Evolutionary conservation across 106 monocot genomes (phyloP), one percentile per base, ranked within the genome.

Genomic region (Dendrobium catenatum): DNA sequence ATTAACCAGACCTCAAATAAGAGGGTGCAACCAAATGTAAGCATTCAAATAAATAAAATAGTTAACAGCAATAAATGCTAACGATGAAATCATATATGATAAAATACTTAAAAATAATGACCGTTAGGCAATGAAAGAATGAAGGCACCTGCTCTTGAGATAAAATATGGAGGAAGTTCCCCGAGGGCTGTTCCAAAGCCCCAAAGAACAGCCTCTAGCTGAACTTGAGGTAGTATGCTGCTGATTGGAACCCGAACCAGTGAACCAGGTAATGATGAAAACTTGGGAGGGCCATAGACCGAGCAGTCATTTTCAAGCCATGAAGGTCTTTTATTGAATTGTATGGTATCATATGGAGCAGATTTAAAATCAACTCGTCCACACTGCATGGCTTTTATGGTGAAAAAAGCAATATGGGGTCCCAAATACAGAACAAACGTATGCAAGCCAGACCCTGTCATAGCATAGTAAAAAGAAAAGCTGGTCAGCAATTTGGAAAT

Each of bases 121-220:
- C 1, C 26, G 0, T 33, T 31, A 31, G 8, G 19, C 10, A 76
- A 48, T 78, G 64, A 33, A 75, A 80, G 15, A 26, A 84, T 48
- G 58, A 81, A 73, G 20, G 26, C 17, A 98, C 97, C 97, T 85
- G 97, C 92, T 90, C 89, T 92, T 67, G 97, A 91, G 75, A 98
- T 90, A 85, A 98, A 98, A 87, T 98, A 98, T 42, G 97, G 97
- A 72, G 97, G 97, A 85, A 98, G 92, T 80, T 98, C 97, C 42
- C 97, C 97, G 51, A 98, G 92, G 26, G 97, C 92, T 88, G 97
- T 98, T 81, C 97, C 97, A 37, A 98, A 33, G 47, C 97, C 97
- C 97, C 97, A 98, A 16, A 98, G 92, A 78, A 98, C 76, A 72
- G 94, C 97, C 83, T 98, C 97, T 11, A 92, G 83, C 80, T 93